Evolutionary conservation across 768 basidiomycete species (phyloP).

Genomic region (Rhizopogon sp.): DNA sequence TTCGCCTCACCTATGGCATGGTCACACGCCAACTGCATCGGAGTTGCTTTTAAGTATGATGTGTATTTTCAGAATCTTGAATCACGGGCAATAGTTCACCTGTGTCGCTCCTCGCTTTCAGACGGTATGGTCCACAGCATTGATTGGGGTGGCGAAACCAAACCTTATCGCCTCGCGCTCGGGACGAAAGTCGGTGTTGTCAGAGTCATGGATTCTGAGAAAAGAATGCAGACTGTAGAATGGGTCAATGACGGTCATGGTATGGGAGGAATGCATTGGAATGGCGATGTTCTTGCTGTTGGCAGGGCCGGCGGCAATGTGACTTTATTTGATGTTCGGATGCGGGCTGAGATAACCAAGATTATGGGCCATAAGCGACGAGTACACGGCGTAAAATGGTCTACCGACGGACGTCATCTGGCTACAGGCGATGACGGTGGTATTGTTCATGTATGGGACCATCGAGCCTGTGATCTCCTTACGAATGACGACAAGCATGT

Average conservation of each 20-base stretch:
- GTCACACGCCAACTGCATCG: conserved; percentile 55
- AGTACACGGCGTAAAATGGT: conserved; percentile 37
- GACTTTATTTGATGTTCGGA: conserved; percentile 32
- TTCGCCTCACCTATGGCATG: conserved; percentile 58
- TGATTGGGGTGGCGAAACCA: conserved; percentile 43
- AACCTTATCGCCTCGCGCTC: conserved; percentile 41
- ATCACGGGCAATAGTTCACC: conserved; percentile 45
- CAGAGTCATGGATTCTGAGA: conserved; percentile 49
- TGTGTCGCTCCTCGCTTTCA: conserved; percentile 36
- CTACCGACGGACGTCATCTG: conserved; percentile 33
- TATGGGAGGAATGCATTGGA: conserved; percentile 39
- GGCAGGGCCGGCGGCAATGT: conserved; percentile 36
- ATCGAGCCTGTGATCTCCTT: conserved; percentile 28
- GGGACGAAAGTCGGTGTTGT: conserved; percentile 48
- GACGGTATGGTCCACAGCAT: conserved; percentile 41
- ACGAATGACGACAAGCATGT: conserved; percentile 27
- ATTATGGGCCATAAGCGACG: conserved; percentile 28
- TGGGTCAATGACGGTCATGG: conserved; percentile 31
- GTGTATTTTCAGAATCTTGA: conserved; percentile 62
- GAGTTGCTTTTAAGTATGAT: conserved; percentile 54
- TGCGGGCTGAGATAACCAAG: conserved; percentile 20
- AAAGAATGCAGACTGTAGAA: conserved; percentile 19
- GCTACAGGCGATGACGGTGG: conserved; percentile 38
- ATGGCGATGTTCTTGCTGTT: conserved; percentile 30
- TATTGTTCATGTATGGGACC: conserved; percentile 40